Base-by-base conservation (phyloP, 1,284 basidiomycete species). In the Leccinum subatratum region DNA sequence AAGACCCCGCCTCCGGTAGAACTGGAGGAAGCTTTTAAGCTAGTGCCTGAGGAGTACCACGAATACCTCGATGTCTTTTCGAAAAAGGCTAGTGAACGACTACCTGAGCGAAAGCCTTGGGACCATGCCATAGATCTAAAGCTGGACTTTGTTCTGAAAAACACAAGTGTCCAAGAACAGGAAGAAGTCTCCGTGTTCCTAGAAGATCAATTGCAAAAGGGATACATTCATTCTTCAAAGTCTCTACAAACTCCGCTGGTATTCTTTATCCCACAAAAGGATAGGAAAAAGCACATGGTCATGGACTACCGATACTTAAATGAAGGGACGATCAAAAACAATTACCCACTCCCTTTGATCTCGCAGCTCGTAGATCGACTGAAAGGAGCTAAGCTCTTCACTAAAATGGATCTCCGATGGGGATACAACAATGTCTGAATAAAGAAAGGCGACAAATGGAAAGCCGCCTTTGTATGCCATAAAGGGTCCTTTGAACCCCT, bases 401-500 rank as follows among this genome's bases (percentile, higher is more conserved):
- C 39, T 0, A 42, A 42, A 3, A 42, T 42, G 39, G 16, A 42
- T 42, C 39, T 42, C 7, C 3, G 16, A 18, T 42, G 39, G 39
- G 16, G 7, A 0, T 42, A 42, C 4, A 39, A 39, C 14, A 39
- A 39, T 6, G 14, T 39, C 6, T 2, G 6, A 1, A 39, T 39
- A 6, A 39, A 39, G 0, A 6, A 16, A 16, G 16, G 39, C 1
- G 16, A 39, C 0, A 16, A 39, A 39, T 39, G 14, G 14, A 39
- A 39, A 39, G 39, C 39, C 16, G 39, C 16, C 14, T 39, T 39
- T 4, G 14, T 39, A 0, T 39, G 14, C 3, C 14, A 39, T 16
- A 0, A 3, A 1, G 16, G 16, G 14, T 1, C 16, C 0, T 39
- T 7, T 1, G 1, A 39, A 16, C 14, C 6, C 3, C 6, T 39